A percentile compares a stretch with the other conserved stretches of the same genome.
These are phyloP conservation scores for Penicillium sp. DNA, from an alignment of 2,329 filamentous ascomycete genomes.

Conservation along the genomic window DNA sequence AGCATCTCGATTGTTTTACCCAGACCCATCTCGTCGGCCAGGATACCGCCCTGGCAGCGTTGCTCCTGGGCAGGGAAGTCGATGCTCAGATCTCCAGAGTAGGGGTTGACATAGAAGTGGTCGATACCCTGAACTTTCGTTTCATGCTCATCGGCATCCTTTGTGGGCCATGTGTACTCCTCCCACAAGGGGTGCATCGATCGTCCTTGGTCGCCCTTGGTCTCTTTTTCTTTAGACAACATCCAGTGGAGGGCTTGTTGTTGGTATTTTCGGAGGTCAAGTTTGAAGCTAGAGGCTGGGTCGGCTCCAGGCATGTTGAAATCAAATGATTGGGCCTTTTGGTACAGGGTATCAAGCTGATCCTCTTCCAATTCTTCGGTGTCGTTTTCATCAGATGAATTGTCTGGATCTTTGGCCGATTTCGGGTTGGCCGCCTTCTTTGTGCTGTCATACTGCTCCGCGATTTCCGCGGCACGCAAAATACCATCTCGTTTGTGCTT, in stretches of 20 bases:
- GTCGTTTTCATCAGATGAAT: constrained; percentile 70
- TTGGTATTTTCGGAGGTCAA: constrained; percentile 88
- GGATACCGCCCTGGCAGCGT: constrained; percentile 86
- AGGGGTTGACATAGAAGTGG: constrained; percentile 93
- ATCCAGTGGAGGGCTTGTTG: constrained; percentile 97
- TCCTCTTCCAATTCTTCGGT: constrained; percentile 92
- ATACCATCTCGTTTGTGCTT: constrained; percentile 82
- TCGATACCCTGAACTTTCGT: constrained; percentile 65
- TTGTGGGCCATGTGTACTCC: constrained; percentile 85
- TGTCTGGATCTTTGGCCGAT: constrained; percentile 38
- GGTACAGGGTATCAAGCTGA: constrained; percentile 90
- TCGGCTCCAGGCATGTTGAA: constrained; percentile 87
- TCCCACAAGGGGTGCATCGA: constrained; percentile 99
- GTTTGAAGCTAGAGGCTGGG: constrained; percentile 76
- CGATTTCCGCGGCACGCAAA: constrained; percentile 82
- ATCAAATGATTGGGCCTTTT: constrained; percentile 95
- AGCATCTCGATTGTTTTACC: constrained; percentile 99
- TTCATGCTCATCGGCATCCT: constrained; percentile 82
- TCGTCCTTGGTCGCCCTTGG: constrained; percentile 67
- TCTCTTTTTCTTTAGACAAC: constrained; percentile 86
- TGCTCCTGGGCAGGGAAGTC: constrained; percentile 94
- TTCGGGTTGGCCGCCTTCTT: constrained; percentile 50
- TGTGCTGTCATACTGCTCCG: constrained; percentile 71
- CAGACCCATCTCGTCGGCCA: constrained; percentile 95
- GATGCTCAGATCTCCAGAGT: constrained; percentile 89